Evolutionary conservation across 1,139 yeast species (phyloP), one percentile per base, ranked within the genome.

Genomic region (Casaregolazyma suthepensis): DNA sequence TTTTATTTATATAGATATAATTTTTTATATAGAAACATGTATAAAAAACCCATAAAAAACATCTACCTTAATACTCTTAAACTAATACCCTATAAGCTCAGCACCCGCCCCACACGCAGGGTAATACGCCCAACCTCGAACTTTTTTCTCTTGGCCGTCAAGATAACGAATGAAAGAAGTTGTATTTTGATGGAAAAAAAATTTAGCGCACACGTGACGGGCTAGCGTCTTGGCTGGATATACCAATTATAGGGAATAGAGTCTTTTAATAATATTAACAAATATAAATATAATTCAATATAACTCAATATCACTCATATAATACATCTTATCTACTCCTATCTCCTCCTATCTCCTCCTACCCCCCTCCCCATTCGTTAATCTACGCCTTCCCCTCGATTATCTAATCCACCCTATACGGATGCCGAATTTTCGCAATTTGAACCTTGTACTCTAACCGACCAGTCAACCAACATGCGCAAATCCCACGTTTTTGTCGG

Each of bases 401-500:
- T 35, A 35, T 15, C 9, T 35, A 35, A 35, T 35, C 40, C 5
- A 2, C 40, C 17, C 2, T 35, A 35, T 35, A 35, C 17, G 17
- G 40, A 15, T n/a, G 17, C 40, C 40, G 17, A 35, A 35, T 35
- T 35, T 35, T 35, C 40, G 40, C 40, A 35, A 35, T 12, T 35
- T 35, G 40, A 35, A n/a, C 40, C 7, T 35, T 35, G 17, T 35
- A 35, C 40, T 35, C 40, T 35, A 35, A 35, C 40, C 40, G 40
- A 45, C n/a, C 48, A 45, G 40, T 38, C 35, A 37, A 15, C 10
- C 12, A 50, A 37, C 43, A 93, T 93, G 99, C 87, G 98, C 73
- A 90, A 90, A 82, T 89, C 96, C 68, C 93, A 93, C 71, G 90
- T 93, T 52, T 93, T 93, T 70, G 96, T 93, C 55, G 99, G 99